Percentiles rank a stretch among this genome's conserved stretches.
phyloP scores from a whole-genome alignment of 305 asterid species.

The Euphrasia arctica region DNA sequence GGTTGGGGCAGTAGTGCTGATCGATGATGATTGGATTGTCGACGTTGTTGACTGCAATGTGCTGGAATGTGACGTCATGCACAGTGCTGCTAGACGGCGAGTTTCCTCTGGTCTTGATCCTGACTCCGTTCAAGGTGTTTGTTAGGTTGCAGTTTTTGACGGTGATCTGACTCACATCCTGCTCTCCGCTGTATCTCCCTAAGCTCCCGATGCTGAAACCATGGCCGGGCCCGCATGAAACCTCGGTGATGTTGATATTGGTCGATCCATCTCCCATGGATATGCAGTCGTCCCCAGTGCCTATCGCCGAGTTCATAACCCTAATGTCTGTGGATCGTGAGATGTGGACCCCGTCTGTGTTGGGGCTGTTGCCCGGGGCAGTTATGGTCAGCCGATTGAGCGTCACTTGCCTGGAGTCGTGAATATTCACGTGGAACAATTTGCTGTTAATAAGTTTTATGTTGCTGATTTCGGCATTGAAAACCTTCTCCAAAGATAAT shows the following conservation, averaged over 20 bases:
- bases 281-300: constrained; percentile 55
- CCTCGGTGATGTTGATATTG: constrained; percentile 20
- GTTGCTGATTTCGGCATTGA: constrained; percentile 9
- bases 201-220: constrained; percentile 62
- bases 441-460: constrained; percentile 37
- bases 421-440: constrained; percentile 37
- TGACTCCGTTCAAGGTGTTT: constrained; percentile 36
- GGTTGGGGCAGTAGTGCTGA: constrained; percentile 43
- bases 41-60: constrained; percentile 19
- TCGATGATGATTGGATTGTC: constrained; percentile 47
- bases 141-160: constrained; percentile 30
- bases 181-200: constrained; percentile 33
- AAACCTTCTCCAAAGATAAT: constrained; percentile 12
- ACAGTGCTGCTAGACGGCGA: constrained; percentile 22
- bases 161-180: constrained; percentile 27
- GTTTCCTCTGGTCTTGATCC: constrained; percentile 48
- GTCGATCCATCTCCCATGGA: constrained; percentile 37
- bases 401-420: neutral
- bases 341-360: constrained; percentile 52
- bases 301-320: constrained; percentile 9
- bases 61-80: constrained; percentile 19
- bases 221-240: constrained; percentile 50
- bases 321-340: neutral
- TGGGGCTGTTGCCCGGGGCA: constrained; percentile 48
- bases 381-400: constrained; percentile 19